These are phyloP conservation scores for Parasarocladium wereldwijsianum DNA, from an alignment of 2,329 filamentous ascomycete species.

Conservation along the genomic window DNA sequence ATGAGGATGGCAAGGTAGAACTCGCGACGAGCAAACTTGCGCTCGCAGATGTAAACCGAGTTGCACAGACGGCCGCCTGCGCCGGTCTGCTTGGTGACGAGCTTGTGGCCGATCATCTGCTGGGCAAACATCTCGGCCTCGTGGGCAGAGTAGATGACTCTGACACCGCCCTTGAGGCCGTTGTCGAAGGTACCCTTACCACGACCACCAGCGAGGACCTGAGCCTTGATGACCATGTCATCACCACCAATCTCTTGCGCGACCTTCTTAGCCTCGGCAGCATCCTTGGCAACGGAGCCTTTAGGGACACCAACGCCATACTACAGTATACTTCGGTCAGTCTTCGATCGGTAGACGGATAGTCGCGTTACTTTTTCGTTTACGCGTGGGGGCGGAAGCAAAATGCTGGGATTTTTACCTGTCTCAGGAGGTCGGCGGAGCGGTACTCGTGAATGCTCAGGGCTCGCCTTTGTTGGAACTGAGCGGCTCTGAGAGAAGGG, in stretches of 20 bases:
- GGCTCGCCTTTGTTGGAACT: conserved; percentile 68
- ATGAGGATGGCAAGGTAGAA: conserved; percentile 99
- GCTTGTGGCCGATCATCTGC: conserved; percentile 99
- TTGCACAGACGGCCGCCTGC: conserved; percentile 87
- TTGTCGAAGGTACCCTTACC: conserved; percentile 98
- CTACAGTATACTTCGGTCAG: conserved; percentile 27
- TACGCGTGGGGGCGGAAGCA: conserved; percentile 8
- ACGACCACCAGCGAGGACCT: conserved; percentile 93
- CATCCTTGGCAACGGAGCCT: conserved; percentile 69
- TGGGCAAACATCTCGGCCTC: conserved; percentile 94
- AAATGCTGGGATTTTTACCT: conserved; percentile 39
- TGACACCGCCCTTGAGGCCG: conserved; percentile 95
- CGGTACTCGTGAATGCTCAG: conserved; percentile 98
- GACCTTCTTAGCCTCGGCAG: conserved; percentile 79
- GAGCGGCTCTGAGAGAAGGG: conserved; percentile 41
- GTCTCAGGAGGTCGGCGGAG: conserved; percentile 76
- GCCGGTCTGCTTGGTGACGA: conserved; percentile 98
- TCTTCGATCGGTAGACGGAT: conserved; percentile 8
- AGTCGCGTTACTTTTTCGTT: conserved; percentile 8
- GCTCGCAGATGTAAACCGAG: conserved; percentile 97
- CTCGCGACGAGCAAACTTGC: conserved; percentile 97
- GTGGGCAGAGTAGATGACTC: conserved; percentile 96
- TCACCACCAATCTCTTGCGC: conserved; percentile 84
- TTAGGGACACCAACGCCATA: conserved; percentile 91
- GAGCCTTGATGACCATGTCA: conserved; percentile 99